Conservation (phyloP, 192 early-diverging fungal genomes). For the Coemansia reversa region DNA sequence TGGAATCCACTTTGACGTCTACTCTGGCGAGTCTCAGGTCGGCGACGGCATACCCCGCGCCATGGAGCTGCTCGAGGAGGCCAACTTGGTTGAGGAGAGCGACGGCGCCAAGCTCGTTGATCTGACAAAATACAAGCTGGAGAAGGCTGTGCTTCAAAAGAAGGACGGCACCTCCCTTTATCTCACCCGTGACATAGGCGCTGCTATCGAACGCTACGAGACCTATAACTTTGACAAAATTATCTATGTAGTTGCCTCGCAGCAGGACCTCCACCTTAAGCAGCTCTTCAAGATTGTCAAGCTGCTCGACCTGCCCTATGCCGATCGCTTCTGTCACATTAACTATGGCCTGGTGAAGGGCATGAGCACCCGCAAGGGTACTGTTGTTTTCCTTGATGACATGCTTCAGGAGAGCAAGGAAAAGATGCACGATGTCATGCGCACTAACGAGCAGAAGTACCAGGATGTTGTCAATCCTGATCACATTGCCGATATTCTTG, state of each 20-base stretch:
- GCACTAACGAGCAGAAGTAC: conserved; percentile 84
- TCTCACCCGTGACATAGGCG: conserved; percentile 95
- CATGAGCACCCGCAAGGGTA: conserved; percentile 97
- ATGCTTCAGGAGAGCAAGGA: conserved; percentile 85
- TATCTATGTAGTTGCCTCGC: conserved; percentile 87
- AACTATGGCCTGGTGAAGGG: conserved; percentile 93
- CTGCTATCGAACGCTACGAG: conserved; percentile 86
- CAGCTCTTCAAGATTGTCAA: conserved; percentile 94
- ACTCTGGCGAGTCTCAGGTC: conserved; percentile 94
- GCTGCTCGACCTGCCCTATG: conserved; percentile 78
- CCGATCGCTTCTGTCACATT: conserved; percentile 81
- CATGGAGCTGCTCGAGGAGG: conserved; percentile 69
- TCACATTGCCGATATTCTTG: conserved; percentile 79
- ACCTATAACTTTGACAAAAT: conserved; percentile 88
- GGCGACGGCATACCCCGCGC: conserved; percentile 67
- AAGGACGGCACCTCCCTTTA: conserved; percentile 92
- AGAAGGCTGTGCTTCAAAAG: conserved; percentile 80
- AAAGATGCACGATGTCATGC: conserved; percentile 89
- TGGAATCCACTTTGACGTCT: conserved; percentile 90
- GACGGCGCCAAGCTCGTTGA: conserved; percentile 88
- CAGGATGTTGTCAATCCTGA: conserved; percentile 80
- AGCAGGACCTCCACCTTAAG: conserved; percentile 89
- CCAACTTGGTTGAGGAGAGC: conserved; percentile 65
- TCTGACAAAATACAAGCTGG: conserved; percentile 80
- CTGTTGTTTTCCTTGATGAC: conserved; percentile 92